phyloP scores from a whole-genome alignment of 2,329 filamentous ascomycete genomes.

The Cercospora citrullina region DNA sequence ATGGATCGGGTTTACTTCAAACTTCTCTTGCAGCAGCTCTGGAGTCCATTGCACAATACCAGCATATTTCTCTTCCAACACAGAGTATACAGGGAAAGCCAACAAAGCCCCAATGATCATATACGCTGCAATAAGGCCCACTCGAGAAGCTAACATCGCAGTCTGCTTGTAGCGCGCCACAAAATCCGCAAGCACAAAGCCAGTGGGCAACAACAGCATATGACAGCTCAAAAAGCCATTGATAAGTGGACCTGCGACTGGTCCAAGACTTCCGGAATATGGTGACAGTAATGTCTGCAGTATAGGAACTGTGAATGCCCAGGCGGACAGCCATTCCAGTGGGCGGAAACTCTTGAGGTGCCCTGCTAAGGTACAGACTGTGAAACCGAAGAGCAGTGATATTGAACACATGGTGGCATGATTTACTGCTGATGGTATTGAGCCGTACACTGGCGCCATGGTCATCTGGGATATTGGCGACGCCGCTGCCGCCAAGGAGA shows the following conservation, averaged over 20 bases:
- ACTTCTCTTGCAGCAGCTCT: conserved; percentile 10
- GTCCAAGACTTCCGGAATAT: conserved; percentile 66
- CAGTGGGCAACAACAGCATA: conserved; percentile 46
- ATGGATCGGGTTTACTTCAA: conserved; percentile 55
- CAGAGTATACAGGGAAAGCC: conserved; percentile 13
- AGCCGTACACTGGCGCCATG: conserved; percentile 85
- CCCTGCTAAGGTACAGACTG: neutral
- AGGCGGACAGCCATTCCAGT: conserved; percentile 48
- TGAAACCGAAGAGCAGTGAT: conserved; percentile 60
- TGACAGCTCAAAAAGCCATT: conserved; percentile 74
- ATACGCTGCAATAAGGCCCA: neutral
- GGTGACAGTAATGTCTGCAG: conserved; percentile 71
- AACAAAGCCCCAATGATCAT: neutral
- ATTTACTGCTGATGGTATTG: conserved; percentile 71
- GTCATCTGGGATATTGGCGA: conserved; percentile 72
- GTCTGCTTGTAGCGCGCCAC: conserved; percentile 12
- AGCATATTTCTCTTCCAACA: conserved; percentile 8
- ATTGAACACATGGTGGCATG: conserved; percentile 56
- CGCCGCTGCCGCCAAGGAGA: conserved; percentile 58
- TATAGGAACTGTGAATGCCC: conserved; percentile 73
- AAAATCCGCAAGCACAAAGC: conserved; percentile 51
- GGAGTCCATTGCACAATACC: conserved; percentile 13
- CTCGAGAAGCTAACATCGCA: neutral
- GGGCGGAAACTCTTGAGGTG: neutral
- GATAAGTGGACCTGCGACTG: conserved; percentile 69